These are phyloP conservation scores for Fomitopsis palustris DNA, from an alignment of 1,284 basidiomycete species.

Conservation along the genomic window DNA sequence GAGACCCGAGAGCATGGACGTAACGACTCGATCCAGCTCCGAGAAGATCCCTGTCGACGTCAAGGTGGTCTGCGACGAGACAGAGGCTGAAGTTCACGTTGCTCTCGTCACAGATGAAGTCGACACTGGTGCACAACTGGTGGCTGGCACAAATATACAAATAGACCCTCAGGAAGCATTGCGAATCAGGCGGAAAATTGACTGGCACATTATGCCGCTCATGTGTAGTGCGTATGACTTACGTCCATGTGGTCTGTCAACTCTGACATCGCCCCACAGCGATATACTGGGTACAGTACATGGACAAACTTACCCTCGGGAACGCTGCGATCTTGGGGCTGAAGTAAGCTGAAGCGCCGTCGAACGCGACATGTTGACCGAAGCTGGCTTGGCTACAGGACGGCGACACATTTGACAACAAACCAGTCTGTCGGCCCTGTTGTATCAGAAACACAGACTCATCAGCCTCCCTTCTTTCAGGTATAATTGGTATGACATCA, in stretches of 20 bases:
- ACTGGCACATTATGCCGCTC: constrained; percentile 60
- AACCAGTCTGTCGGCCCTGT: constrained; percentile 21
- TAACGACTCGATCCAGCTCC: not conserved
- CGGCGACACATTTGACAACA: constrained; percentile 26
- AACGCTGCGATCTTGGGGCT: constrained; percentile 65
- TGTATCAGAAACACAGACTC: not conserved
- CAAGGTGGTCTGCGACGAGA: constrained; percentile 1
- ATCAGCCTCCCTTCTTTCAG: not conserved
- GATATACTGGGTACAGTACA: constrained; percentile 66
- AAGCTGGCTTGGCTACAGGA: constrained; percentile 25
- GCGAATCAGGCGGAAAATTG: constrained; percentile 61
- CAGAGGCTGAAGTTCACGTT: constrained; percentile 10
- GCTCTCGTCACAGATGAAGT: constrained; percentile 37
- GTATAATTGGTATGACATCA: not conserved
- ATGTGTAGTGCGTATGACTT: constrained; percentile 51
- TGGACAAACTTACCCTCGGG: constrained; percentile 73
- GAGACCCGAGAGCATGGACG: not conserved
- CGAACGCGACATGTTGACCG: not conserved
- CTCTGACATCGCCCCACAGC: constrained; percentile 32
- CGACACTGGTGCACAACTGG: constrained; percentile 55
- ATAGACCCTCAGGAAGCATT: constrained; percentile 44
- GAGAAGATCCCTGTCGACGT: not conserved
- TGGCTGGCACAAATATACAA: constrained; percentile 37
- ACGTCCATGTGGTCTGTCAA: too few species aligned
- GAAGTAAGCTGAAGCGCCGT: constrained; percentile 30